phyloP scores from a whole-genome alignment of 2,329 filamentous ascomycete species.

The Magnaporthiopsis rhizophila region DNA sequence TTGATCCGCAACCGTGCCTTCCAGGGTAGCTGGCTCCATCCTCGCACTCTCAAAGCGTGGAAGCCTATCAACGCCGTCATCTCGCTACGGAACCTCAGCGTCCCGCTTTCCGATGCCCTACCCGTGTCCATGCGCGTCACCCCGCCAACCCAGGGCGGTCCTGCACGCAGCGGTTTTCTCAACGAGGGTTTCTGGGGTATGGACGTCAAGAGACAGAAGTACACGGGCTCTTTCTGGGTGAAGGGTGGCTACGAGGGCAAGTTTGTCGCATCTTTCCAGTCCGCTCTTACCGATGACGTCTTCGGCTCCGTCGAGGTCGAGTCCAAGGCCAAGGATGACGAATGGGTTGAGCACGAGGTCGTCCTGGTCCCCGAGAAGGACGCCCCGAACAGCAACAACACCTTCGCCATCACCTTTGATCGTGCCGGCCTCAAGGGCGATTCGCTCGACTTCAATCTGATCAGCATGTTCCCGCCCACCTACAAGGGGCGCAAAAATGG shows the following conservation, averaged over 20 bases:
- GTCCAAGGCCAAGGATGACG: slow-evolving; percentile 28
- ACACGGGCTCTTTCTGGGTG: slow-evolving; percentile 46
- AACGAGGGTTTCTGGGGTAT: slow-evolving; percentile 54
- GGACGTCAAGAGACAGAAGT: slow-evolving; percentile 36
- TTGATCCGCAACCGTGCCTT: slow-evolving; percentile 64
- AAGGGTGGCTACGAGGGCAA: slow-evolving; percentile 38
- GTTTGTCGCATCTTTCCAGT: slow-evolving; percentile 39
- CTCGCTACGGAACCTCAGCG: slow-evolving; percentile 35
- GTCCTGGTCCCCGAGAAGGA: slow-evolving; percentile 33
- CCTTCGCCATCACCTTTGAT: slow-evolving; percentile 46
- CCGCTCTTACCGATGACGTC: slow-evolving; percentile 33
- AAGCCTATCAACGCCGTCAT: slow-evolving; percentile 34
- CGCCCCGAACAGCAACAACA: slow-evolving; percentile 47
- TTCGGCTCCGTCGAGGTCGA: slow-evolving; percentile 39
- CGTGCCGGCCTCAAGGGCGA: slow-evolving; percentile 15
- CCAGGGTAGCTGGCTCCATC: slow-evolving; percentile 40
- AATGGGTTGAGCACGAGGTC: slow-evolving; percentile 45
- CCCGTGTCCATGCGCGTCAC: slow-evolving; percentile 42
- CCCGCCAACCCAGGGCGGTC: slow-evolving; percentile 11
- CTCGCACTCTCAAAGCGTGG: slow-evolving; percentile 38
- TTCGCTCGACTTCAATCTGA: slow-evolving; percentile 38
- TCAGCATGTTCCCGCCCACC: slow-evolving; percentile 53
- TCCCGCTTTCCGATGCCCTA: slow-evolving; percentile 43
- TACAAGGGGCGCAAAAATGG: slow-evolving; percentile 52
- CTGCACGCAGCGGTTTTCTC: slow-evolving; percentile 29